phyloP scores from a whole-genome alignment of 305 asterid species.

The Rubia tinctorum region DNA sequence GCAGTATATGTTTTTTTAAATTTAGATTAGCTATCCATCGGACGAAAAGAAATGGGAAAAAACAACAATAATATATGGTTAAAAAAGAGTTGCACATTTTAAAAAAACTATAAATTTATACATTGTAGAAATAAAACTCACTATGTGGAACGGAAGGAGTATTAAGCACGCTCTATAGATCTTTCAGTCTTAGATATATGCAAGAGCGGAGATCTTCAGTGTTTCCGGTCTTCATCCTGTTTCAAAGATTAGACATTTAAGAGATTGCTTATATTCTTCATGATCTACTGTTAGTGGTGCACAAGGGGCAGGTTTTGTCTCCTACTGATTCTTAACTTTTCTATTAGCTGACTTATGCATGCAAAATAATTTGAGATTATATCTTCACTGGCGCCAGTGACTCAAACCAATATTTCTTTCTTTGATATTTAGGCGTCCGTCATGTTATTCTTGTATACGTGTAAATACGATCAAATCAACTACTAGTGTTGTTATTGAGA shows the following conservation, averaged over 20 bases:
- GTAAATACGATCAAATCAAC: slow-evolving; percentile 79
- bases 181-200: background rate
- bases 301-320: background rate
- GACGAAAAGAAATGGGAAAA: background rate
- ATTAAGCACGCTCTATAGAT: background rate
- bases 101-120: too few species aligned
- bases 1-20: too few species aligned
- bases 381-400: background rate
- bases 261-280: background rate
- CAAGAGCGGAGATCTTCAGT: background rate
- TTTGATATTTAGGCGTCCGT: slow-evolving; percentile 60
- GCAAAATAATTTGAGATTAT: background rate
- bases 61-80: background rate
- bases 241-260: background rate
- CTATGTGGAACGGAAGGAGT: background rate
- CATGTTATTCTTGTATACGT: slow-evolving; percentile 91
- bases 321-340: background rate
- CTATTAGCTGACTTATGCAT: background rate
- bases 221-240: background rate
- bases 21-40: background rate
- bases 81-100: background rate
- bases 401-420: background rate
- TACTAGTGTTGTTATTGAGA: slow-evolving; percentile 56
- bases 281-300: background rate
- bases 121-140: background rate